Conservation (phyloP, 2,329 filamentous ascomycete genomes). For the Apiospora koreana region DNA sequence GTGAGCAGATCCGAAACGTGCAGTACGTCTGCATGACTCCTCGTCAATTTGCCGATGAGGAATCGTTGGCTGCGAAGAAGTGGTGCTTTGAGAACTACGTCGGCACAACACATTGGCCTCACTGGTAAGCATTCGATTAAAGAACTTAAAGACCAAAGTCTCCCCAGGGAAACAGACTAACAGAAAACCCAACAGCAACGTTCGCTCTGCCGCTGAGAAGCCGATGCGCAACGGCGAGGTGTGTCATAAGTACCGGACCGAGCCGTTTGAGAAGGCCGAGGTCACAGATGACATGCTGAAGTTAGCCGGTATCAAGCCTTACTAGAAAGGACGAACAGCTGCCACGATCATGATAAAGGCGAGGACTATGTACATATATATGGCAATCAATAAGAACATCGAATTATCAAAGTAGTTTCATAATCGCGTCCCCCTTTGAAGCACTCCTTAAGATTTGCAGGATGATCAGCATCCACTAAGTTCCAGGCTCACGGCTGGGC, state of each 20-base stretch:
- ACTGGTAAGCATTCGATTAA: conserved; percentile 21
- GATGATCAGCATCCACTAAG: rapidly evolving
- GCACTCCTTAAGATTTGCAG: too few relatives aligned
- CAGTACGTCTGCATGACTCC: conserved; percentile 41
- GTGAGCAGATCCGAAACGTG: conserved; percentile 35
- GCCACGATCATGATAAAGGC: background rate
- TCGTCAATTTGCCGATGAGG: conserved; percentile 32
- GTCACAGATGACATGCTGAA: conserved; percentile 34
- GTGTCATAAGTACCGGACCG: conserved; percentile 36
- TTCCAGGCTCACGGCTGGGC: background rate
- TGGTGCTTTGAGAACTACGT: conserved; percentile 34
- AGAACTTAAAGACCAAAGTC: background rate
- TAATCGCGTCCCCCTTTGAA: background rate
- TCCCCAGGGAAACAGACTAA: background rate
- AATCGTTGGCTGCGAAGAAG: conserved; percentile 35
- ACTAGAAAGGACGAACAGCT: conserved; percentile 10
- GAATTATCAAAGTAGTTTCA: background rate
- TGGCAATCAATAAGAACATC: background rate
- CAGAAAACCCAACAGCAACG: conserved; percentile 28
- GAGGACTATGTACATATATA: background rate
- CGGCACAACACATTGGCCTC: conserved; percentile 41
- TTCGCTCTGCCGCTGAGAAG: conserved; percentile 33
- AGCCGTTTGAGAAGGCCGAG: conserved; percentile 40
- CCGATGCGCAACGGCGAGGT: conserved; percentile 37
- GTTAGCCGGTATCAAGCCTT: conserved; percentile 35